Percentiles rank a stretch among this genome's conserved stretches.
Evolutionary conservation across 176 grass and related monocot species (phyloP).

Genomic region (Saccharum officinarum): DNA sequence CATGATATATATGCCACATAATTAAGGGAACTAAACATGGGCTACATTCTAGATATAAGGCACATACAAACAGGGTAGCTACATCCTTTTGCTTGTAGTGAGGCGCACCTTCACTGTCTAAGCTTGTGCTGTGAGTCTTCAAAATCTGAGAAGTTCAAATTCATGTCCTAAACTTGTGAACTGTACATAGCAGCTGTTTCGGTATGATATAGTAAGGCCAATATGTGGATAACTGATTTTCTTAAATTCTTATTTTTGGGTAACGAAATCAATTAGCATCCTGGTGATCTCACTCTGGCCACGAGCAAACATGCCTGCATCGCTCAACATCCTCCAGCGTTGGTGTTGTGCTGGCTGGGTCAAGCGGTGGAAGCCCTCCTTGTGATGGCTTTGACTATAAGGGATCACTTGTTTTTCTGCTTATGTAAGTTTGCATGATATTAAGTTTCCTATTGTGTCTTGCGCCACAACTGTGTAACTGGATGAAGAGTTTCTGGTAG

Average conservation of each 20-base stretch:
- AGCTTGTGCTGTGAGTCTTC: neutral
- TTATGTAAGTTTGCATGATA: neutral
- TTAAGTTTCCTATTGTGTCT: neutral
- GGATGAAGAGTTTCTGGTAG: neutral
- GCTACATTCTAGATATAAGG: neutral
- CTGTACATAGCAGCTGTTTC: neutral
- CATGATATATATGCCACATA: neutral
- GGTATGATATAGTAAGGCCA: neutral
- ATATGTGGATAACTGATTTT: neutral
- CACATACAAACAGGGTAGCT: neutral
- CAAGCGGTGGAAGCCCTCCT: neutral
- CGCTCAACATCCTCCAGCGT: neutral
- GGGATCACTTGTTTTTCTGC: neutral
- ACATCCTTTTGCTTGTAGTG: neutral
- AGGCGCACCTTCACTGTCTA: neutral
- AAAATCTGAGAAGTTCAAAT: neutral
- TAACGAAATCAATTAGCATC: neutral
- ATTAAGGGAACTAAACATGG: neutral
- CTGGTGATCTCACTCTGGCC: neutral
- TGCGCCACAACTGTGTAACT: neutral
- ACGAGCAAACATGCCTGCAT: neutral
- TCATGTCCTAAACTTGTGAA: neutral
- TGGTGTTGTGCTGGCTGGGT: neutral
- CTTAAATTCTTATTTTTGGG: neutral
- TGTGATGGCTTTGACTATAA: neutral